These are phyloP conservation scores for Mucuna pruriens DNA, from an alignment of 306 rosid species.

Conservation along the genomic window DNA sequence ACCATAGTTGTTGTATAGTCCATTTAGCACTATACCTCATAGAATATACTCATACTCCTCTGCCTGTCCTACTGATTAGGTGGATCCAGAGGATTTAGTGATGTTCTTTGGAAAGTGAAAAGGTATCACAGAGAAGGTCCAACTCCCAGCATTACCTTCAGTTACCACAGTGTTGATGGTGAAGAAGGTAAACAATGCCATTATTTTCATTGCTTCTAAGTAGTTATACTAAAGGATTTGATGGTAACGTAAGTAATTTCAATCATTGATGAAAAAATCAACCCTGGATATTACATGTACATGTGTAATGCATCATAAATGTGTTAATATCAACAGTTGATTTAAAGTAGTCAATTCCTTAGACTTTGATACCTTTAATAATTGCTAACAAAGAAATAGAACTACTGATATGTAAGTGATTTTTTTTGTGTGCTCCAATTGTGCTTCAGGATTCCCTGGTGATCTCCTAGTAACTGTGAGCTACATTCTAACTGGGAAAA, in stretches of 20 bases:
- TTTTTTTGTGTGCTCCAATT: background rate
- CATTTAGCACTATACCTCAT: background rate
- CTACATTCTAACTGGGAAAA: conserved; percentile 57
- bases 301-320: background rate
- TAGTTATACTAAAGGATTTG: background rate
- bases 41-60: background rate
- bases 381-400: background rate
- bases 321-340: background rate
- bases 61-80: conserved; percentile 39
- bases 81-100: conserved; percentile 80
- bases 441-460: conserved; percentile 83
- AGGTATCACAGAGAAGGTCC: conserved; percentile 53
- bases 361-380: background rate
- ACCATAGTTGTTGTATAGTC: background rate
- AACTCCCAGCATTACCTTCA: conserved; percentile 65
- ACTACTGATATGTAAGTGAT: background rate
- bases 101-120: conserved; percentile 75
- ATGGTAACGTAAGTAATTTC: background rate
- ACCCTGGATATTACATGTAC: background rate
- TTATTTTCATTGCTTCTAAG: background rate
- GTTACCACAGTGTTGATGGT: conserved; percentile 74
- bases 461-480: conserved; percentile 64
- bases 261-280: background rate
- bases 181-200: conserved; percentile 63
- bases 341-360: background rate